Percentiles rank a stretch among this genome's conserved stretches.
Evolutionary conservation across 164 flowering plant genomes (phyloP).

Genomic region (Malania oleifera): DNA sequence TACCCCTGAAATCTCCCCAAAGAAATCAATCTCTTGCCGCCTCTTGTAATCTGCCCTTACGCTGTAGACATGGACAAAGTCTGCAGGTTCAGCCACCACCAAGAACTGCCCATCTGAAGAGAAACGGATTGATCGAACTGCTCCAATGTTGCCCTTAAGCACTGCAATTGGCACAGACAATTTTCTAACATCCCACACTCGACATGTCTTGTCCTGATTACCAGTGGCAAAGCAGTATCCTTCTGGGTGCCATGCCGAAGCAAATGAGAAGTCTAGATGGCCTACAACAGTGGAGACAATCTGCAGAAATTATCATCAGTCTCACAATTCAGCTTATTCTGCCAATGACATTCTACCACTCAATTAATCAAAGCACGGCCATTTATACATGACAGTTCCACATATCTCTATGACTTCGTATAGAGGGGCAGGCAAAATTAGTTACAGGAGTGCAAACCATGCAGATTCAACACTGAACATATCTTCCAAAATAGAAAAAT

Average conservation of each 20-base stretch:
- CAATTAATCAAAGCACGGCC: too few relatives aligned
- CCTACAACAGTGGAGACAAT: constrained; percentile 40
- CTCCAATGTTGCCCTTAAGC: constrained; percentile 55
- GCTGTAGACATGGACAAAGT: constrained; percentile 54
- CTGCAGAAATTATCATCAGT: constrained; percentile 21
- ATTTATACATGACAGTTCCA: too few relatives aligned
- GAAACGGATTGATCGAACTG: constrained; percentile 49
- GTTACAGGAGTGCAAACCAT: too few relatives aligned
- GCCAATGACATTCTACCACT: background rate
- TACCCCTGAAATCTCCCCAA: constrained; percentile 69
- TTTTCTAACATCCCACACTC: constrained; percentile 60
- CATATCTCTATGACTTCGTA: too few relatives aligned
- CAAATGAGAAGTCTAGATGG: constrained; percentile 58
- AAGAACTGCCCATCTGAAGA: constrained; percentile 58
- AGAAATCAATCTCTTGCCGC: constrained; percentile 66
- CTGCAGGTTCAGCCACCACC: constrained; percentile 66
- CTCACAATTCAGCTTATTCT: background rate
- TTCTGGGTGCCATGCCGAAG: constrained; percentile 69
- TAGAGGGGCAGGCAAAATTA: too few relatives aligned
- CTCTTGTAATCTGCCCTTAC: constrained; percentile 34
- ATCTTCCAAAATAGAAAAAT: background rate
- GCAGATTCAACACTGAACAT: too few relatives aligned
- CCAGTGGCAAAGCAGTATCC: constrained; percentile 63
- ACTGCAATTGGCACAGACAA: constrained; percentile 36
- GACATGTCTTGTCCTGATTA: constrained; percentile 64